Evolutionary conservation across 2,329 filamentous ascomycete genomes (phyloP).

Genomic region (Macrophomina pseudophaseolina): DNA sequence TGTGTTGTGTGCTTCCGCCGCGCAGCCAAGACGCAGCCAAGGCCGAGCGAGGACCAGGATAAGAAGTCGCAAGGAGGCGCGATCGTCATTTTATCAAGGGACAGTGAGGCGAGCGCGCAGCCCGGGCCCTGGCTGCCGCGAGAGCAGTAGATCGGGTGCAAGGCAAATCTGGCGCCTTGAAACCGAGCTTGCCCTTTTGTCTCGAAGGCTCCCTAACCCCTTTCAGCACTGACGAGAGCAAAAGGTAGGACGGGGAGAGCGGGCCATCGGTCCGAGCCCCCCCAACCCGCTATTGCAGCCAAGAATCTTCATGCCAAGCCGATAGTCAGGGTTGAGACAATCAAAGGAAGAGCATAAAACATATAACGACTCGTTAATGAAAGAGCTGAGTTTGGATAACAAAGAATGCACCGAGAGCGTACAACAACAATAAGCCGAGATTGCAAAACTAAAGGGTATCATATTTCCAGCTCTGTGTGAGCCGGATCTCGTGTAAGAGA

Average conservation of each 20-base stretch:
- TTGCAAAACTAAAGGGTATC: constrained; percentile 3
- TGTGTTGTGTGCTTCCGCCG: too few species aligned
- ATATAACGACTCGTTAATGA: not conserved
- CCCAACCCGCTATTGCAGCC: not conserved
- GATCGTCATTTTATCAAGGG: too few species aligned
- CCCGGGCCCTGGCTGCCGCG: too few species aligned
- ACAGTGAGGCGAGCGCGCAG: too few species aligned
- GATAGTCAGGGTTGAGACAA: not conserved
- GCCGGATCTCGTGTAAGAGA: not conserved
- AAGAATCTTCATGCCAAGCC: not conserved
- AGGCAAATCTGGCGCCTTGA: too few species aligned
- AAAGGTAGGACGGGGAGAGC: not conserved
- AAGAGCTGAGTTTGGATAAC: too few species aligned
- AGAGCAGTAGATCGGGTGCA: too few species aligned
- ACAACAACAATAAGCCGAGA: constrained; percentile 11
- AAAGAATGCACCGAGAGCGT: not conserved
- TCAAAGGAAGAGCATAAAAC: not conserved
- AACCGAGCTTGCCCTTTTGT: too few species aligned
- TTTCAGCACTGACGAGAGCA: not conserved
- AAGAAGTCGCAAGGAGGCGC: too few species aligned
- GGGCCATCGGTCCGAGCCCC: not conserved
- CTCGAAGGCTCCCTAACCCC: not conserved
- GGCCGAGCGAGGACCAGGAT: too few species aligned
- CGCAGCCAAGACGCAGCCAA: too few species aligned
- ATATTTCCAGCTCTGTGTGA: not conserved